phyloP scores from a whole-genome alignment of 176 grass and related monocot genomes.

The Elymus sibiricus region DNA sequence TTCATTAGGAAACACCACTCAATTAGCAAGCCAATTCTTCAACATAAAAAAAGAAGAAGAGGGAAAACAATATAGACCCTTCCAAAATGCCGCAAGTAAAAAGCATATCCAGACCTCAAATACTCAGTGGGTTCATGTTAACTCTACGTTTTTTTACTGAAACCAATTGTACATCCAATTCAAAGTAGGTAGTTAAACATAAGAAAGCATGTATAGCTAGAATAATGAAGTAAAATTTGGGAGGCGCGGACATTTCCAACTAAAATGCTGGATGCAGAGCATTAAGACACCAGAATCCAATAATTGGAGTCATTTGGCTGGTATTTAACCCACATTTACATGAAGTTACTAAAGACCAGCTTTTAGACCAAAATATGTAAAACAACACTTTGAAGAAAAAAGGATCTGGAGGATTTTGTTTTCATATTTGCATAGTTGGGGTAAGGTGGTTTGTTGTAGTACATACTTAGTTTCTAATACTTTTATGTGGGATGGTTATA shows the following conservation, averaged over 20 bases:
- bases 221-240: background rate
- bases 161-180: constrained; percentile 14
- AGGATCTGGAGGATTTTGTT: background rate
- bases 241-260: background rate
- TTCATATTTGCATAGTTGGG: background rate
- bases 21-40: background rate
- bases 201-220: background rate
- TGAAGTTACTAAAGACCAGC: background rate
- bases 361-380: background rate
- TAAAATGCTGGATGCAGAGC: background rate
- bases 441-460: background rate
- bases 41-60: too few relatives aligned
- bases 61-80: background rate
- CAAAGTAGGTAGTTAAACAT: background rate
- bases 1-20: constrained; percentile 22
- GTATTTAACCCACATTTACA: background rate
- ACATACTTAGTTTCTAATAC: background rate
- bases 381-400: background rate
- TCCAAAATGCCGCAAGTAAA: background rate
- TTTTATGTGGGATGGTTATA: background rate
- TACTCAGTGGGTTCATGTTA: background rate
- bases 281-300: background rate
- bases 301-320: background rate
- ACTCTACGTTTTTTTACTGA: background rate
- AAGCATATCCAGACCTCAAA: background rate